phyloP scores from a whole-genome alignment of 164 flowering plant genomes.

The Vitis labrusca region DNA sequence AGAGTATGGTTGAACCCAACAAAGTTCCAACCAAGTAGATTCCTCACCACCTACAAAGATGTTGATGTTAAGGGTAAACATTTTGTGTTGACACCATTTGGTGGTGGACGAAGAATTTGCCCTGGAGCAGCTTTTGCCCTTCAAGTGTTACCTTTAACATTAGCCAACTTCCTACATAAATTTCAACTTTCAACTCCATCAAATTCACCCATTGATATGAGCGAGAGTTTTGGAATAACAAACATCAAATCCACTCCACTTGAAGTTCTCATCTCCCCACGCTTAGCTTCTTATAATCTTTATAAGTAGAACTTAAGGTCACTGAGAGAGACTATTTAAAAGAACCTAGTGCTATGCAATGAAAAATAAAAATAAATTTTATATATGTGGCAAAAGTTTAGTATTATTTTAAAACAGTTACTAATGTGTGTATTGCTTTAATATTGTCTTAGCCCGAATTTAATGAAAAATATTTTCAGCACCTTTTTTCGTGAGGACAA shows the following conservation, averaged over 20 bases:
- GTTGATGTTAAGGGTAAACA: slow-evolving; percentile 14
- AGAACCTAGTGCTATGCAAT: too few species aligned
- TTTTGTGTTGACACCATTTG: slow-evolving; percentile 22
- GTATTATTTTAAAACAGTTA: too few species aligned
- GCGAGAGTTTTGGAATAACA: slow-evolving; percentile 17
- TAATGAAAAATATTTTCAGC: too few species aligned
- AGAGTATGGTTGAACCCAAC: too few species aligned
- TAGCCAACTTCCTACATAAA: slow-evolving; percentile 19
- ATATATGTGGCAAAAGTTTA: too few species aligned
- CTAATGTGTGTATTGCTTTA: too few species aligned
- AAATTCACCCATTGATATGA: slow-evolving; percentile 18
- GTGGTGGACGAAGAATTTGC: slow-evolving; percentile 21
- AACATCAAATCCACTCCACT: slow-evolving; percentile 29
- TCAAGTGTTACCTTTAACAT: slow-evolving; percentile 3
- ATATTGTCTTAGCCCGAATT: too few species aligned
- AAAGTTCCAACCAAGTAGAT: too few species aligned
- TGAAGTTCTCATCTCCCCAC: slow-evolving; percentile 19
- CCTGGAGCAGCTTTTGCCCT: slow-evolving; percentile 16
- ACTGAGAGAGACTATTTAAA: too few species aligned
- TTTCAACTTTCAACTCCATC: slow-evolving; percentile 15
- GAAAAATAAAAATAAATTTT: too few species aligned
- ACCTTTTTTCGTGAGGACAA: too few species aligned
- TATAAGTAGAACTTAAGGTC: background rate
- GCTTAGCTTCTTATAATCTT: slow-evolving; percentile 9
- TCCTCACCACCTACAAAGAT: too few species aligned